phyloP scores from a whole-genome alignment of 2,329 filamentous ascomycete genomes.

The Alternaria sp. region DNA sequence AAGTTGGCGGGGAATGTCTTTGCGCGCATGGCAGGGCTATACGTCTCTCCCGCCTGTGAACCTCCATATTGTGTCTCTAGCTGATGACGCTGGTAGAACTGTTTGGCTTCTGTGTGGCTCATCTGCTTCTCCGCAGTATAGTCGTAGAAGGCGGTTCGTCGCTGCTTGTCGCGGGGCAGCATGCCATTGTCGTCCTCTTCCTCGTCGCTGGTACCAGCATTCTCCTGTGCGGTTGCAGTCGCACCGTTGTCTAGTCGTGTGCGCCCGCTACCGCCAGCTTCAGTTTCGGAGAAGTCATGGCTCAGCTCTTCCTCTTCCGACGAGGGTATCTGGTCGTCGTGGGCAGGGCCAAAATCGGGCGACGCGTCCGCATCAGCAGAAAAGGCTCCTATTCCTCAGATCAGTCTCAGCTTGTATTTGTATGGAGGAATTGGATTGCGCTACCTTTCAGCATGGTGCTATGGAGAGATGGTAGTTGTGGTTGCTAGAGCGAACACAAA shows the following conservation, averaged over 20 bases:
- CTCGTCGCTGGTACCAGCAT: slow-evolving; percentile 31
- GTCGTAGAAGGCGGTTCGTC: slow-evolving; percentile 88
- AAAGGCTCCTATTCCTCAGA: slow-evolving; percentile 26
- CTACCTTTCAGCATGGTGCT: slow-evolving; percentile 39
- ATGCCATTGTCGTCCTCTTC: slow-evolving; percentile 43
- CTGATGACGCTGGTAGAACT: slow-evolving; percentile 93
- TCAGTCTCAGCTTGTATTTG: slow-evolving; percentile 10
- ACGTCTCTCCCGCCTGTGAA: slow-evolving; percentile 48
- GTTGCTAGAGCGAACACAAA: slow-evolving; percentile 17
- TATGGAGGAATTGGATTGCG: slow-evolving; percentile 2
- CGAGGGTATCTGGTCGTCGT: slow-evolving; percentile 44
- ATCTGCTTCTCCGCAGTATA: slow-evolving; percentile 92
- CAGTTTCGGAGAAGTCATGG: slow-evolving; percentile 38
- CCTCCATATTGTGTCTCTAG: slow-evolving; percentile 60
- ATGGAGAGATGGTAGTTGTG: slow-evolving; percentile 18
- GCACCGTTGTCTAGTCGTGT: slow-evolving; percentile 26
- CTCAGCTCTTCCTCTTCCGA: slow-evolving; percentile 46
- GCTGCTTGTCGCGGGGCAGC: slow-evolving; percentile 60
- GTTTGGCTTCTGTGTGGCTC: slow-evolving; percentile 91
- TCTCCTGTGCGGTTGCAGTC: slow-evolving; percentile 23
- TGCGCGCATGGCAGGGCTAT: slow-evolving; percentile 52
- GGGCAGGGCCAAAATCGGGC: slow-evolving; percentile 40
- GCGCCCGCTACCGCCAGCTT: slow-evolving; percentile 18
- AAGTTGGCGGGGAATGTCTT: slow-evolving; percentile 54
- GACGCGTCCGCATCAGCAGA: slow-evolving; percentile 46